Conservation (phyloP, 257 asterid genomes). For the Primulina eburnea region DNA sequence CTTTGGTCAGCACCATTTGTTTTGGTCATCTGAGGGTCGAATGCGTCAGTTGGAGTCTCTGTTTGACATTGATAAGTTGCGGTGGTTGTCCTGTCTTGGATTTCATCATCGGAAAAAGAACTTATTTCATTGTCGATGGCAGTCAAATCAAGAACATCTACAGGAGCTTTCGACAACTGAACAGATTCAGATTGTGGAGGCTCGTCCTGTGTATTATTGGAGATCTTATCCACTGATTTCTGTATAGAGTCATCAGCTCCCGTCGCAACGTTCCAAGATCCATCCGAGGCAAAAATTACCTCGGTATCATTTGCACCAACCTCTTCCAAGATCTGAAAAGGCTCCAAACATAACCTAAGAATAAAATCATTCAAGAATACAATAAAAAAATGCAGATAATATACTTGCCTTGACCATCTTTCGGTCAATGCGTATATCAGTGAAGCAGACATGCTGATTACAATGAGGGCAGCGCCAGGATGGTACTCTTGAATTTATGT, state of each 20-base stretch:
- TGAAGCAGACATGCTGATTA: constrained; percentile 72
- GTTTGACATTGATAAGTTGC: constrained; percentile 25
- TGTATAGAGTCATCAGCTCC: constrained; percentile 45
- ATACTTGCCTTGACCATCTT: constrained; percentile 77
- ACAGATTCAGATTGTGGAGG: constrained; percentile 32
- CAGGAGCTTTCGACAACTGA: constrained; percentile 22
- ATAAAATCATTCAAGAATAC: constrained; percentile 9
- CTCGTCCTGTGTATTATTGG: constrained; percentile 29
- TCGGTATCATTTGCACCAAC: constrained; percentile 52
- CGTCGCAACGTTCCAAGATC: constrained; percentile 65
- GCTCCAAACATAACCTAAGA: constrained; percentile 16
- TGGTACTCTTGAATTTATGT: constrained; percentile 78
- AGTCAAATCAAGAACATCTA: constrained; percentile 60
- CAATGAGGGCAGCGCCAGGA: constrained; percentile 97
- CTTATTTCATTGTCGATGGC: constrained; percentile 45
- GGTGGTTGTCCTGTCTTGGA: constrained; percentile 40
- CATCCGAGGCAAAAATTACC: constrained; percentile 63
- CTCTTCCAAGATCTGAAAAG: constrained; percentile 68
- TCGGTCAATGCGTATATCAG: constrained; percentile 81
- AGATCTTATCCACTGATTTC: constrained; percentile 37
- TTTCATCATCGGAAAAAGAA: constrained; percentile 24
- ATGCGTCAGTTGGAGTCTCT: constrained; percentile 20
- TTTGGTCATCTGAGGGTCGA: constrained; percentile 14
- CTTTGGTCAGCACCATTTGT: constrained; percentile 31
- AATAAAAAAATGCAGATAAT: constrained; percentile 14